phyloP scores from a whole-genome alignment of 148 eudicot genomes.

The Drosera capensis region DNA sequence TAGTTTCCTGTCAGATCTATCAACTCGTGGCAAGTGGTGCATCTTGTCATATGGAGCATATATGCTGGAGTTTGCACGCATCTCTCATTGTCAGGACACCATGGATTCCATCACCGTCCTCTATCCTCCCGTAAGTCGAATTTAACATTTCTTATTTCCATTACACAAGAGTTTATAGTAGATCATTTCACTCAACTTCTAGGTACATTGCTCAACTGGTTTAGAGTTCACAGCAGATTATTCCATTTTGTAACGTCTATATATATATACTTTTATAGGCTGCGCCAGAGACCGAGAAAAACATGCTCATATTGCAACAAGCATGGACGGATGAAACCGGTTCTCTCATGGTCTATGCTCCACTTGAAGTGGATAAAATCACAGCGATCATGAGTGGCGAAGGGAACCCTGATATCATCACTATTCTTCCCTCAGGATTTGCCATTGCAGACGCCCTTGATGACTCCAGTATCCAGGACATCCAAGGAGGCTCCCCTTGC shows the following conservation, averaged over 20 bases:
- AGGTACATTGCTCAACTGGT: background rate
- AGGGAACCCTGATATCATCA: constrained; percentile 38
- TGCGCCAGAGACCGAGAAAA: constrained; percentile 18
- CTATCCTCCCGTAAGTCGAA: constrained; percentile 36
- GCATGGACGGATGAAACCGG: constrained; percentile 23
- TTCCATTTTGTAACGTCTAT: background rate
- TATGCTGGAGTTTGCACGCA: constrained; percentile 27
- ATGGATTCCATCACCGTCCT: constrained; percentile 27
- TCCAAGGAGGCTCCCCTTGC: background rate
- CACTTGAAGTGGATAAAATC: constrained; percentile 20
- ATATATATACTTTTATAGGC: constrained; percentile 10
- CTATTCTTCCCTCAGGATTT: constrained; percentile 66
- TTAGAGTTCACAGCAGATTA: background rate
- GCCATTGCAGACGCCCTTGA: constrained; percentile 27
- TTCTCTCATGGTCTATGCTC: constrained; percentile 27
- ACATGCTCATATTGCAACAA: constrained; percentile 33
- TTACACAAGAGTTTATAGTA: background rate
- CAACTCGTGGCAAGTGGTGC: constrained; percentile 41
- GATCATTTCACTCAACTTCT: background rate
- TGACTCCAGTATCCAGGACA: constrained; percentile 4
- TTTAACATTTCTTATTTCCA: background rate
- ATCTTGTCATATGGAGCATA: constrained; percentile 40
- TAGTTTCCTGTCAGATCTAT: constrained; percentile 31
- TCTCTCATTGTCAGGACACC: constrained; percentile 30
- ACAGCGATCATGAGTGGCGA: constrained; percentile 21